Evolutionary conservation across 106 monocot genomes (phyloP).

Genomic region (Hemerocallis citrina): DNA sequence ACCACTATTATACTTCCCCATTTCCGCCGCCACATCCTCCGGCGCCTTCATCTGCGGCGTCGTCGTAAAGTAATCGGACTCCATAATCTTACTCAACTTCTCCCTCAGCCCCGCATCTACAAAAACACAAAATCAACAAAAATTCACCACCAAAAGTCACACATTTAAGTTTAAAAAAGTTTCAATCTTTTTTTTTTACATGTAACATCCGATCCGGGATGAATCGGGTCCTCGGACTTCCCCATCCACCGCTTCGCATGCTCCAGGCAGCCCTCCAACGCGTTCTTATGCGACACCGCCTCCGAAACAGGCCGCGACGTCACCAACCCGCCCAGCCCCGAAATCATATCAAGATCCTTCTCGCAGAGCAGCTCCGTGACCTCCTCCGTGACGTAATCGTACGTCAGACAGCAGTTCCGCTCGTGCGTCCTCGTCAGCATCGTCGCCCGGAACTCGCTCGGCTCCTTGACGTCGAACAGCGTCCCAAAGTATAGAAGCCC

Average conservation of each 20-base stretch:
- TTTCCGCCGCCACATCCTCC: conserved; percentile 76
- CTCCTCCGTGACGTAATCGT: conserved; percentile 91
- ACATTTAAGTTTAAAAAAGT: background rate
- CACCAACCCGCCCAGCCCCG: conserved; percentile 40
- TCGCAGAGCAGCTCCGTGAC: conserved; percentile 62
- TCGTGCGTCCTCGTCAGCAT: conserved; percentile 83
- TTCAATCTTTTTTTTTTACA: conserved; percentile 35
- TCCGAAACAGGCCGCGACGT: conserved; percentile 46
- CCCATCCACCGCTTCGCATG: conserved; percentile 67
- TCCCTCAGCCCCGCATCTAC: conserved; percentile 78
- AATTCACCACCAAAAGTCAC: background rate
- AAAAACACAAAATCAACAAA: conserved; percentile 2
- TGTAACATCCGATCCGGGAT: conserved; percentile 32
- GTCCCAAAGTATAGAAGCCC: conserved; percentile 64
- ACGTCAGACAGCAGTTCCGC: conserved; percentile 79
- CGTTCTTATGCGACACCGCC: conserved; percentile 58
- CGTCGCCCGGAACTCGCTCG: conserved; percentile 68
- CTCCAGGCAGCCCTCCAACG: conserved; percentile 45
- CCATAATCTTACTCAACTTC: conserved; percentile 71
- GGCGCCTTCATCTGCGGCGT: conserved; percentile 75
- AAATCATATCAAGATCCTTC: conserved; percentile 66
- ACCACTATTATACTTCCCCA: conserved; percentile 40
- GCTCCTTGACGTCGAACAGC: conserved; percentile 80
- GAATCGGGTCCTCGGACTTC: conserved; percentile 42
- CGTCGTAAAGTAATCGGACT: conserved; percentile 64